Base-by-base conservation (phyloP, 2,329 filamentous ascomycete genomes). In the Diaporthe citrichinensis region DNA sequence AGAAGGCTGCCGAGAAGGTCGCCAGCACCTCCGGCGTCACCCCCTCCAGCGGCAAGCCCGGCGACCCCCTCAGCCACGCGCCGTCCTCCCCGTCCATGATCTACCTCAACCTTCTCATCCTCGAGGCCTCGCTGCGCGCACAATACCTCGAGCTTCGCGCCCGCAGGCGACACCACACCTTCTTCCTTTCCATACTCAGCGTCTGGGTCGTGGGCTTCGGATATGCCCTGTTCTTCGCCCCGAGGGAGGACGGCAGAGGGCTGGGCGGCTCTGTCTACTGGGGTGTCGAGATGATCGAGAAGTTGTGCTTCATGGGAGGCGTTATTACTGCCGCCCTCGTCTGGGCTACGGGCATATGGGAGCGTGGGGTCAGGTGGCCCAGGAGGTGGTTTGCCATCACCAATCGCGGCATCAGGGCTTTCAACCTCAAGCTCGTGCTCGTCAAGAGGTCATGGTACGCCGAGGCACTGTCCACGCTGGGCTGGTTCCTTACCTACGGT, bases 281-380 rank as follows among this genome's bases (percentile, higher is more conserved):
- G 96, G 93, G 97, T 39, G 91, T 98, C 4, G 96, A 98, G 81
- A 94, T 94, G 82, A 91, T 91, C 10, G 95, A 98, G 85, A 97
- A 97, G 84, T 91, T 99, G 72, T 96, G 94, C 80, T 94, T 98
- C 81, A 94, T 98, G 85, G 95, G 95, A 34, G 97, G 97, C 62
- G 90, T 98, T 76, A 93, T 98, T 76, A 98, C 96, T 0, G 94
- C 92, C 49, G 89, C 95, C 58, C 88, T 99, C 49, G 93, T 98
- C 79, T 98, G 96, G 95, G 96, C 92, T 23, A 98, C 96, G 0
- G 97, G 97, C 39, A 96, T 98, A 84, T 99, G 96, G 94, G 96
- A 98, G 81, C 92, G 96, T 74, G 97, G 97, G 44, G 93, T 99
- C 73, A 91, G 96, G 77, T 98, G 97, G 96, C 97, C 97, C 68